Evolutionary conservation across 352 stramenopile genomes (phyloP).

Genomic region (Paralagenidium karlingii): DNA sequence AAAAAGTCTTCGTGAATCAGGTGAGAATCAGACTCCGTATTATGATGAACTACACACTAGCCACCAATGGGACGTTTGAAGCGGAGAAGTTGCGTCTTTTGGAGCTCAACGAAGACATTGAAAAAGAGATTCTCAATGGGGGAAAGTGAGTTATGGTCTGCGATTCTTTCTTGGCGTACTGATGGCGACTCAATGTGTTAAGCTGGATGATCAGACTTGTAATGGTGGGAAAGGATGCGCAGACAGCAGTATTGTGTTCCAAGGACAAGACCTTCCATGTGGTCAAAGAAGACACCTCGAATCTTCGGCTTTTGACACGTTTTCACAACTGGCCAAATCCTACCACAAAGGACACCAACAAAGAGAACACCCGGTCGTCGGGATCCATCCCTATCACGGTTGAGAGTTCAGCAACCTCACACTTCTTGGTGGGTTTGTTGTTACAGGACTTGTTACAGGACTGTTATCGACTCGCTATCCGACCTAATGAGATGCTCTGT

Average conservation of each 20-base stretch:
- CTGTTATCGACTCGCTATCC: background rate
- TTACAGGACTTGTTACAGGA: background rate
- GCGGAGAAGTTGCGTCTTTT: constrained; percentile 45
- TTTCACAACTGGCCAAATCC: constrained; percentile 42
- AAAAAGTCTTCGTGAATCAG: too few species aligned
- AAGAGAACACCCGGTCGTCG: constrained; percentile 2
- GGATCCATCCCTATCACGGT: constrained; percentile 16
- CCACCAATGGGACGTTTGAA: too few species aligned
- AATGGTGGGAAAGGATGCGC: constrained; percentile 35
- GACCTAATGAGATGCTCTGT: background rate
- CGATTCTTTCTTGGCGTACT: background rate
- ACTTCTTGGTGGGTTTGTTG: constrained; percentile 64
- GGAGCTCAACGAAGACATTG: constrained; percentile 52
- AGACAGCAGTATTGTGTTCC: constrained; percentile 64
- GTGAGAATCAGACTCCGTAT: too few species aligned
- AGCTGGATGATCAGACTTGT: too few species aligned
- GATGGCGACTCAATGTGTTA: constrained; percentile 20
- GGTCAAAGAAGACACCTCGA: constrained; percentile 73
- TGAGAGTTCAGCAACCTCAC: constrained; percentile 34
- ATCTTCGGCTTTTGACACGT: constrained; percentile 53
- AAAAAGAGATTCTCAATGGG: constrained; percentile 29
- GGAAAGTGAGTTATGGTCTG: constrained; percentile 17
- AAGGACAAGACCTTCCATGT: constrained; percentile 53
- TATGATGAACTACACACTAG: too few species aligned
- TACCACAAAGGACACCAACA: constrained; percentile 9